These are phyloP conservation scores for Fusarium avenaceum DNA, from an alignment of 2,329 filamentous ascomycete species.

Conservation along the genomic window DNA sequence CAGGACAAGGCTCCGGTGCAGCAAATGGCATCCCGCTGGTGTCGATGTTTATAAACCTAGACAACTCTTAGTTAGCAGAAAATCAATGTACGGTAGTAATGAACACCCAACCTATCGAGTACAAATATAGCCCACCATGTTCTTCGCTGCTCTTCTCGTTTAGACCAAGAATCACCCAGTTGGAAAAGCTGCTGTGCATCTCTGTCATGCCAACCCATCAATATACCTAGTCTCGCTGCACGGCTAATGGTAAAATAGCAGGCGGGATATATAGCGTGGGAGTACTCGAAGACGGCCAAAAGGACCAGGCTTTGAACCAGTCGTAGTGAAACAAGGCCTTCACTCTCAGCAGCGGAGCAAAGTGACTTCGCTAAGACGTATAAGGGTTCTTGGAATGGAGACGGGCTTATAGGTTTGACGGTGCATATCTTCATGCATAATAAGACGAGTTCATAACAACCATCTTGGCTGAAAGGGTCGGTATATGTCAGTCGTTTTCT, in stretches of 20 bases:
- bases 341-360: conserved; percentile 12
- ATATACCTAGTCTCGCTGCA: conserved; percentile 6
- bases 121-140: conserved; percentile 22
- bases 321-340: conserved; percentile 2
- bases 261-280: conserved; percentile 20
- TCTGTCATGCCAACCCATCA: conserved; percentile 11
- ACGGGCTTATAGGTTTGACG: neutral
- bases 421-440: conserved; percentile 22
- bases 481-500: conserved; percentile 7
- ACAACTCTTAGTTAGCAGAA: neutral
- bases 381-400: conserved; percentile 1
- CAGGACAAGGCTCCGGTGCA: conserved; percentile 8
- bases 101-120: conserved; percentile 5
- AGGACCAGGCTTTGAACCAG: conserved; percentile 3
- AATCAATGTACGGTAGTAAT: neutral
- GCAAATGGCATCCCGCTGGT: conserved; percentile 12
- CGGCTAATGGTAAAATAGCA: conserved; percentile 14
- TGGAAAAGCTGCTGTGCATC: conserved; percentile 16
- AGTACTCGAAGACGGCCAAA: conserved; percentile 11
- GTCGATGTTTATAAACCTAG: conserved; percentile 2
- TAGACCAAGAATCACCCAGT: conserved; percentile 13
- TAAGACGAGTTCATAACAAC: conserved; percentile 12
- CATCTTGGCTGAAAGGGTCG: conserved; percentile 15
- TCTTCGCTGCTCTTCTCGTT: conserved; percentile 11
- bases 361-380: conserved; percentile 8